Evolutionary conservation across 2,329 filamentous ascomycete species (phyloP), one percentile per base, ranked within the genome.

Genomic region (Neoarthrinium moseri): DNA sequence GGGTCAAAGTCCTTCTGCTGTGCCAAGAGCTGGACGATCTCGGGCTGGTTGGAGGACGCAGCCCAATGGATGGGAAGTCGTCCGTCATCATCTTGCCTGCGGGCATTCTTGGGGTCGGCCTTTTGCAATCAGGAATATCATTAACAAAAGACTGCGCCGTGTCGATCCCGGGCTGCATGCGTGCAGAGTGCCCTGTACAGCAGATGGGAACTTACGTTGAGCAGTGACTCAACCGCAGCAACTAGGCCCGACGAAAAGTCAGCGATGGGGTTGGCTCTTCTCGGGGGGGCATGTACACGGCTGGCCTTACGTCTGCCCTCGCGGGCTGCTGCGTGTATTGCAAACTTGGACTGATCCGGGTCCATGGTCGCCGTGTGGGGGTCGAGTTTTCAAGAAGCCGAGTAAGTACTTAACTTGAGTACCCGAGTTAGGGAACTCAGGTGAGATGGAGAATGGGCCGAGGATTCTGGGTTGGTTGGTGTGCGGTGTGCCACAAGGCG

Each of bases 21-120:
- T 2, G 87, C 77, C 4, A 97, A 74, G 17, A 92, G 64, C 40
- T 86, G 75, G 15, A 89, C 83, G 48, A 96, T 90, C 20, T 84
- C 79, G 6, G 86, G 69, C 55, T 83, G 85, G 63, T 94, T 95
- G 66, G 88, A 87, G 18, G 91, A 94, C 2, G 84, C 82, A 0
- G 94, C 92, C 94, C 94, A 99, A 74, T 99, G 94, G 47, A 97
- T 83, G 3, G 94, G 86, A 29, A 96, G 80, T 35, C 94, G 88
- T 13, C 90, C 89, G 65, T 99, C 94, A 39, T 89, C 86, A 60
- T 99, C 94, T 58, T 84, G 82, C 47, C 68, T 68, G 37, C 72
- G 75, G 21, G 89, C 84, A 30, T 95, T 80, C 59, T 88, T 91
- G 3, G 88, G 84, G 60, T 95, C 91, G 55, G 84, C 83, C 86